These are phyloP conservation scores for Aspergillus jensenii DNA, from an alignment of 2,329 filamentous ascomycete species.

Conservation along the genomic window DNA sequence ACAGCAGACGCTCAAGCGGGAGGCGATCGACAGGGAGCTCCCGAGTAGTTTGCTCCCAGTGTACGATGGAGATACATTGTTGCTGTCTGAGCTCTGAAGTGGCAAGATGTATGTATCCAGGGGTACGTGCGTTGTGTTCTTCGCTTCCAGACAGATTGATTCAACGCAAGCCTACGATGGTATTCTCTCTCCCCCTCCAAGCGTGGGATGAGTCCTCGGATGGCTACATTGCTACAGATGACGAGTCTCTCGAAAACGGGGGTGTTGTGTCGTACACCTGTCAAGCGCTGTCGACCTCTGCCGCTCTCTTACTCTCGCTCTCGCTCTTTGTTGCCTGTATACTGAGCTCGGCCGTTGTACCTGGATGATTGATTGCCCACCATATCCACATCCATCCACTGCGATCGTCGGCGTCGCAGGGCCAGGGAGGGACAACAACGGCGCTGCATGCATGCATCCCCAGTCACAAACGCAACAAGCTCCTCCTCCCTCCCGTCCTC, in stretches of 20 bases:
- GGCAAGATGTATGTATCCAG: not conserved
- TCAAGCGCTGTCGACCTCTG: too few relatives aligned
- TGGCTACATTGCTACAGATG: conserved; percentile 8
- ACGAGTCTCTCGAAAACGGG: not conserved
- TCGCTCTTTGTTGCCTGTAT: too few relatives aligned
- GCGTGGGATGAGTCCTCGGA: not conserved
- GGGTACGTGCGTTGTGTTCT: not conserved
- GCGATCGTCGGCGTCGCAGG: not conserved
- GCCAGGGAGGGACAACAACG: conserved; percentile 12
- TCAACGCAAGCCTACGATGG: not conserved
- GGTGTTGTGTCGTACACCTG: not conserved
- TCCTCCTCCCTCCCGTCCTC: conserved; percentile 2
- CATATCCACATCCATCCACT: not conserved
- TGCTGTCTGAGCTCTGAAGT: not conserved
- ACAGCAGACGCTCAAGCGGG: conserved; percentile 4
- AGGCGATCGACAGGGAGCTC: conserved; percentile 9
- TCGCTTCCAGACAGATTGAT: not conserved
- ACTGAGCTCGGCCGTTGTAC: too few relatives aligned
- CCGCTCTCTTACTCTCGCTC: too few relatives aligned
- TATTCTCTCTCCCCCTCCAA: not conserved
- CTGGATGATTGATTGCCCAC: not conserved
- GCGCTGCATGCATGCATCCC: conserved; percentile 15
- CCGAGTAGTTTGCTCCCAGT: conserved; percentile 1
- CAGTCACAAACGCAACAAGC: conserved; percentile 14
- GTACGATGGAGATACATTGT: not conserved